Conservation (phyloP, 345 rosid species). For the Melaleuca quinquenervia region DNA sequence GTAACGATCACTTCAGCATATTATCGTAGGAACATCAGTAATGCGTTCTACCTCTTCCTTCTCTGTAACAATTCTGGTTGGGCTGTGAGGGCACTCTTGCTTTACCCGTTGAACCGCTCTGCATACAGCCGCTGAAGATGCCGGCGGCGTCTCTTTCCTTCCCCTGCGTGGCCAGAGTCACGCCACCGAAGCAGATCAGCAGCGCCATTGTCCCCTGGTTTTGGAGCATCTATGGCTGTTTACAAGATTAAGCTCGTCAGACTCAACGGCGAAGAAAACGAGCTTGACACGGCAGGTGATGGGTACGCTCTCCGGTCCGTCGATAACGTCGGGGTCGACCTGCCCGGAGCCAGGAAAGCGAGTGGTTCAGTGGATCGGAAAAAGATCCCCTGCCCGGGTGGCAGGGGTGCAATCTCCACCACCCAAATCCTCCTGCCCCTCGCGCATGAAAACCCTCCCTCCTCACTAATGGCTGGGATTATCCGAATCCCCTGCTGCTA, state of each 20-base stretch:
- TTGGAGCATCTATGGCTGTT: conserved; percentile 37
- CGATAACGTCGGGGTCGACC: conserved; percentile 58
- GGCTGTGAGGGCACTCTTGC: background rate
- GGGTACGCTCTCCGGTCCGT: conserved; percentile 70
- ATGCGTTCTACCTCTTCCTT: background rate
- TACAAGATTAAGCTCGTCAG: conserved; percentile 73
- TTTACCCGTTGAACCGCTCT: background rate
- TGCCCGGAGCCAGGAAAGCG: conserved; percentile 67
- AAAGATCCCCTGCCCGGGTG: too few species aligned
- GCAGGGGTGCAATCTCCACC: too few species aligned
- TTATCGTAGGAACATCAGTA: background rate
- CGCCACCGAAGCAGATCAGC: conserved; percentile 14
- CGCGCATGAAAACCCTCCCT: too few species aligned
- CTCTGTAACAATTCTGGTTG: background rate
- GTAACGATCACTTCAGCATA: background rate
- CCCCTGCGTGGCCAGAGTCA: conserved; percentile 28
- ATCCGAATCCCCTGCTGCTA: too few species aligned
- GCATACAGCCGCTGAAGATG: conserved; percentile 21
- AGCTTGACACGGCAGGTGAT: conserved; percentile 52
- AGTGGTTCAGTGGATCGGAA: conserved; percentile 58
- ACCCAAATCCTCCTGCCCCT: too few species aligned
- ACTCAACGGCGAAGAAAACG: conserved; percentile 49
- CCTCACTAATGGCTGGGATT: too few species aligned
- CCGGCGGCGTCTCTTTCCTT: conserved; percentile 30
- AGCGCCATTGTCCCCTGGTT: conserved; percentile 17